Evolutionary conservation across 129 eudicot genomes (phyloP).

Genomic region (Helichrysum umbraculigerum): DNA sequence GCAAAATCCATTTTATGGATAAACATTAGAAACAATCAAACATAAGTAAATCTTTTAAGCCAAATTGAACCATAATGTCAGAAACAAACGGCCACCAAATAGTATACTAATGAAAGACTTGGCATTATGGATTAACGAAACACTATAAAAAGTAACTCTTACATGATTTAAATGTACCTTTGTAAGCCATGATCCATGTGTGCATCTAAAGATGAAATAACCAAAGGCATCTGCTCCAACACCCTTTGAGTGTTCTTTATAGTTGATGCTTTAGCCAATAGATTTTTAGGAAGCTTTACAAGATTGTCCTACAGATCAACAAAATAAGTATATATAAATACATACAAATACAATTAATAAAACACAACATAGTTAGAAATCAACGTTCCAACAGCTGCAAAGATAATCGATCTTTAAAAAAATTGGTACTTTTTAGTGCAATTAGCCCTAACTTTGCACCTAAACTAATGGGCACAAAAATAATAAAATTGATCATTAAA

Average conservation of each 20-base stretch:
- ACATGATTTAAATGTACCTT: constrained; percentile 35
- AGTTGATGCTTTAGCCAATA: constrained; percentile 60
- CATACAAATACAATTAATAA: constrained; percentile 2
- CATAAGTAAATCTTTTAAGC: too few relatives aligned
- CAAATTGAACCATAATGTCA: too few relatives aligned
- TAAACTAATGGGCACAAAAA: background rate
- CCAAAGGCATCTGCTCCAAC: constrained; percentile 74
- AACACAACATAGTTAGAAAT: background rate
- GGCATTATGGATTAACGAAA: background rate
- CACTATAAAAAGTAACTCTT: background rate
- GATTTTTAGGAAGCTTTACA: constrained; percentile 73
- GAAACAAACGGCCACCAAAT: background rate
- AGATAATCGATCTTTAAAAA: background rate
- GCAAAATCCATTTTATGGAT: background rate
- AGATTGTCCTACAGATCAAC: constrained; percentile 56
- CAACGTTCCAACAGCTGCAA: background rate
- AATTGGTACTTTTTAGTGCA: background rate
- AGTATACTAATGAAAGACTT: background rate
- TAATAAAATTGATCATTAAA: background rate
- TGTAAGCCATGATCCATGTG: constrained; percentile 79
- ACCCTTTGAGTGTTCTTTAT: constrained; percentile 78
- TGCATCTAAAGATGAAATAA: constrained; percentile 82
- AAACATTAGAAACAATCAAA: too few relatives aligned
- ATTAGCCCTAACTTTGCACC: background rate
- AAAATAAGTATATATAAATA: background rate